Base-by-base conservation (phyloP, 2,329 filamentous ascomycete species). In the Neofusicoccum laricinum region DNA sequence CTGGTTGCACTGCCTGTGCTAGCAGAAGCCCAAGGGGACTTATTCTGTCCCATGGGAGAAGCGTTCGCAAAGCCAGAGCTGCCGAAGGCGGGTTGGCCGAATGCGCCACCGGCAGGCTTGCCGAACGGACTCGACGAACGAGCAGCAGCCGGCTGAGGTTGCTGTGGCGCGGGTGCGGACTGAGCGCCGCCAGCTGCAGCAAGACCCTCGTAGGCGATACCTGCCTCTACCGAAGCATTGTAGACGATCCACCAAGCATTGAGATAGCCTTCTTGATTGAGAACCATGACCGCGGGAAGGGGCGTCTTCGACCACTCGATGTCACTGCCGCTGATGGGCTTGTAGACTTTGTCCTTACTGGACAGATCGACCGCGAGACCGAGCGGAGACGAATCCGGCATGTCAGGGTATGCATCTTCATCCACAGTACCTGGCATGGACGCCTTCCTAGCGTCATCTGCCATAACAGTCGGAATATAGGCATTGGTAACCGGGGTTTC, bases 191-290 rank as follows among this genome's bases (percentile, higher is more conserved):
- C 79, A 36, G 80, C 80, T 49, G 78, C 80, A 45, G 83, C 80
- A 67, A 97, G 81, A 4, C 90, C 91, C 45, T 89, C 85, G 75
- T 93, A 98, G 0, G 86, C 85, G 6, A 86, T 87, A 3, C 88
- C 88, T 69, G 89, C 82, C 65, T 89, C 86, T 66, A 99, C 88
- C 1, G 94, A 93, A 46, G 96, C 92, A 40, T 90, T 87, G 78
- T 97, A 97, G 19, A 98, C 85, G 48, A 98, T 79, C 92, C 94
- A 97, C 93, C 94, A 99, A 12, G 88, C 85, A 50, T 87, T 88
- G 15, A 99, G 81, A 10, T 96, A 80, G 68, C 95, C 95, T 71
- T 97, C 92, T 68, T 97, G 89, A 66, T 96, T 98, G 15, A 99
- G 81, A 34, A 92, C 84, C 83, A 95, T 89, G 46, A 97, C 82